Base-by-base conservation (phyloP, 2,329 filamentous ascomycete species). In the Ophiostoma himal-ulmi region DNA sequence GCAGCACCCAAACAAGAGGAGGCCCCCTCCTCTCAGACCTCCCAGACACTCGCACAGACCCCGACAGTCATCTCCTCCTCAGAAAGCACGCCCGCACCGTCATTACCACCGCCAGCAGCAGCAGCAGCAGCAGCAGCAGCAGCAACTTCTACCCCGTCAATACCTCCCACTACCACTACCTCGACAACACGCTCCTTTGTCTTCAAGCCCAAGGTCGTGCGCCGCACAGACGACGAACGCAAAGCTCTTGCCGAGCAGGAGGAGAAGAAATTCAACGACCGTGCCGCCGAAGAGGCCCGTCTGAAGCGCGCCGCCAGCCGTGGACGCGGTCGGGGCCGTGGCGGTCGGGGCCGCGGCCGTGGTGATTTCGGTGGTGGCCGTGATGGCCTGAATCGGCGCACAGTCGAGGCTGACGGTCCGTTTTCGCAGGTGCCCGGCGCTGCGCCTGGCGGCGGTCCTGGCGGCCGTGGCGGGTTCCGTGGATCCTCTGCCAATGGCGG, bases 161-260 rank as follows among this genome's bases (percentile, higher is more conserved):
- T 14, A 57, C 52, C 11, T 30, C 13, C 57, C 14, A 44, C 65
- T 68, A 11, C 36, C 67, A 54, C 70, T 17, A 30, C 70, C 7
- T 37, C 37, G n/a, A 44, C 41, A 2, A 14, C 57, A 3, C 73
- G 71, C 39, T 73, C 71, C 2, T 72, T 74, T 57, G 77, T 76
- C 20, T 77, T 80, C 69, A 77, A 77, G 48, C 79, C 79, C 7
- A 79, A 78, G 70, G 77, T 73, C 1, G 75, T 79, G 22, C 76
- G 78, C 30, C 74, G 78, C 17, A 76, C 75, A 36, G 76, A 79
- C 68, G 77, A 75, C 65, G 81, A 77, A 75, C 79, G 75, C 71
- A 78, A 75, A 69, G 79, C 75, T 71, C 77, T 77, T 52, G 81
- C 74, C 71, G 79, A 76, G 74, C 79, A 77, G 75, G 81, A 75